Base-by-base conservation (phyloP, 1,284 basidiomycete genomes). In the Hemileia vastatrix region DNA sequence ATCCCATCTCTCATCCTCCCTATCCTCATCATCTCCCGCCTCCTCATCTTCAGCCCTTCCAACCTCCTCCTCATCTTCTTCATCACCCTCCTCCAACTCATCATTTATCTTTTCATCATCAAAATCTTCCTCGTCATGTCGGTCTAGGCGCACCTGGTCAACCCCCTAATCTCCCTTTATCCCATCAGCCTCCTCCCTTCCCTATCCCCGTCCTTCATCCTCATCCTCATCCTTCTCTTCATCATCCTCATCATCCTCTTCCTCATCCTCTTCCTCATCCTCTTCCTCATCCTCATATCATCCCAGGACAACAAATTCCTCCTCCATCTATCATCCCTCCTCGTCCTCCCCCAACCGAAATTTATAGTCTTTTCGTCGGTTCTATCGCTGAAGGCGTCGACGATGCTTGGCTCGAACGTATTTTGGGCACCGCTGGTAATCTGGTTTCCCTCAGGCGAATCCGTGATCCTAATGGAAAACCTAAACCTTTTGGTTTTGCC, bases 401-500 rank as follows among this genome's bases (percentile, higher is more conserved):
- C 61, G 72, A 73, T 57, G 66, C 64, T 5, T 70, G 70, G 67
- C 65, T 75, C 44, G 70, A 73, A 44, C 52, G 65, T 40, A 65
- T 75, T 4, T 63, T 75, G n/a, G 66, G 68, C 66, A 66, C 68
- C 19, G 72, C 67, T 13, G 72, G 73, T 23, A 63, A 66, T 15
- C 64, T 73, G 13, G 52, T 72, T 6, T 70, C 70, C 3, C 64
- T 75, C 50, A 66, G 67, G 6, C 61, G 73, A 15, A 65, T 69
- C 31, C 50, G 63, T 32, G 68, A 67, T 49, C 62, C 68, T 3
- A 57, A 60, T 31, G 52, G 72, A 64, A 27, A 65, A 63, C 48
- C 72, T 51, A 70, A 70, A 40, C 64, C 71, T 1, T 73, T 75
- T 58, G 73, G 68, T 0, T 75, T 75, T 51, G 72, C 71, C 32